phyloP scores from a whole-genome alignment of 345 rosid species.

The Populus ilicifolia region DNA sequence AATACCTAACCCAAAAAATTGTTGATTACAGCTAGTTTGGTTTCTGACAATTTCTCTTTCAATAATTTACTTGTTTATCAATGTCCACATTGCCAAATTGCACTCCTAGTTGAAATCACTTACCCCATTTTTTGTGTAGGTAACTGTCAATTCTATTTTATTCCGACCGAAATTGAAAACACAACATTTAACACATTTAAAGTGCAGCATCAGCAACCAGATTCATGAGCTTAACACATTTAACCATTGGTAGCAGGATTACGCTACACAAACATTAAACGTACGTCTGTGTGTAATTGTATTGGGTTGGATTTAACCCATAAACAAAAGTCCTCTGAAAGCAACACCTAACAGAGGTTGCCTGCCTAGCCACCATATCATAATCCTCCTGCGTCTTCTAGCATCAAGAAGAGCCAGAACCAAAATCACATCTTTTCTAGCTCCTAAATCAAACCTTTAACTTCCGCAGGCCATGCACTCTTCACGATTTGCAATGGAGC shows the following conservation, averaged over 20 bases:
- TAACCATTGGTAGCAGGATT: no score
- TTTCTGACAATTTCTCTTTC: no score
- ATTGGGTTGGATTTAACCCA: background rate
- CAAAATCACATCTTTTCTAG: background rate
- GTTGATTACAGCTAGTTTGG: no score
- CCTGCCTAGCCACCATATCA: background rate
- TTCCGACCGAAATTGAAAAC: no score
- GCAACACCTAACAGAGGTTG: background rate
- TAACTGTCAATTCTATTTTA: no score
- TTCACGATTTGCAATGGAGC: slow-evolving; percentile 76
- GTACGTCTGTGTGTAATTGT: no score
- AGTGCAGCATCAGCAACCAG: background rate
- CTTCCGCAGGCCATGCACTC: slow-evolving; percentile 88
- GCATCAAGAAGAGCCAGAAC: background rate
- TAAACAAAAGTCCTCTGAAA: background rate
- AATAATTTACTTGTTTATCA: no score
- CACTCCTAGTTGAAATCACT: no score
- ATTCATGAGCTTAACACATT: background rate
- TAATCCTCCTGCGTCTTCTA: background rate
- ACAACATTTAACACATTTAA: background rate
- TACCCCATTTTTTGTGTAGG: no score
- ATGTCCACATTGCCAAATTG: no score
- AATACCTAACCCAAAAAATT: background rate
- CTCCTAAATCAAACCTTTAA: slow-evolving; percentile 18
- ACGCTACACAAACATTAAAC: no score